phyloP scores from a whole-genome alignment of 345 rosid genomes.

The Camelina laxa region DNA sequence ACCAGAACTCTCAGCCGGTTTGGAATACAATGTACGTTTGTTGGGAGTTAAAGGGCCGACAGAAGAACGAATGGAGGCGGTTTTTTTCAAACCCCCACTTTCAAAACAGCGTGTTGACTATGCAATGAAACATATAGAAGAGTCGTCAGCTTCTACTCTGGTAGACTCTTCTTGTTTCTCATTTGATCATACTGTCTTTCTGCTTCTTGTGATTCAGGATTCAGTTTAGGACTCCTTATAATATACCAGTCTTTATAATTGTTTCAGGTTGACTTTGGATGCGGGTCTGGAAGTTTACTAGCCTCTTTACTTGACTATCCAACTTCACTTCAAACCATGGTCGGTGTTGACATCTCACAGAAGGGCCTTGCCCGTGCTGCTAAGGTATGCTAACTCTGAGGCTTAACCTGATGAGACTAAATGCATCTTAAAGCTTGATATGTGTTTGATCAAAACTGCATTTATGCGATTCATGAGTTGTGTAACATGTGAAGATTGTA shows the following conservation, averaged over 20 bases:
- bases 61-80: slow-evolving; percentile 90
- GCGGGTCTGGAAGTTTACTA: slow-evolving; percentile 91
- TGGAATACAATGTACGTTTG: slow-evolving; percentile 60
- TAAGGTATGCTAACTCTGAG: too few species aligned
- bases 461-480: background rate
- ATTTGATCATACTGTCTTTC: background rate
- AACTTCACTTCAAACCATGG: slow-evolving; percentile 67
- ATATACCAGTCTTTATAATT: slow-evolving; percentile 15
- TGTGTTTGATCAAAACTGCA: background rate
- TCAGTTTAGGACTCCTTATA: background rate
- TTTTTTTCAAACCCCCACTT: slow-evolving; percentile 86
- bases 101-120: slow-evolving; percentile 92
- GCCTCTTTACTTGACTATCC: slow-evolving; percentile 79
- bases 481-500: background rate
- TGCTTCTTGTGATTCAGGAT: background rate
- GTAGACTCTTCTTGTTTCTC: slow-evolving; percentile 46
- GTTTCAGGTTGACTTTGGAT: slow-evolving; percentile 86
- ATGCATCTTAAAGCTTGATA: slow-evolving; percentile 8
- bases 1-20: slow-evolving; percentile 48
- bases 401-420: slow-evolving; percentile 5
- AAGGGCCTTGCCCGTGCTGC: slow-evolving; percentile 88
- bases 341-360: slow-evolving; percentile 78
- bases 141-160: slow-evolving; percentile 71
- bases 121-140: slow-evolving; percentile 72
- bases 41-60: slow-evolving; percentile 70